Base-by-base conservation (phyloP, 164 flowering plant species). In the Vitis rotundifolia region DNA sequence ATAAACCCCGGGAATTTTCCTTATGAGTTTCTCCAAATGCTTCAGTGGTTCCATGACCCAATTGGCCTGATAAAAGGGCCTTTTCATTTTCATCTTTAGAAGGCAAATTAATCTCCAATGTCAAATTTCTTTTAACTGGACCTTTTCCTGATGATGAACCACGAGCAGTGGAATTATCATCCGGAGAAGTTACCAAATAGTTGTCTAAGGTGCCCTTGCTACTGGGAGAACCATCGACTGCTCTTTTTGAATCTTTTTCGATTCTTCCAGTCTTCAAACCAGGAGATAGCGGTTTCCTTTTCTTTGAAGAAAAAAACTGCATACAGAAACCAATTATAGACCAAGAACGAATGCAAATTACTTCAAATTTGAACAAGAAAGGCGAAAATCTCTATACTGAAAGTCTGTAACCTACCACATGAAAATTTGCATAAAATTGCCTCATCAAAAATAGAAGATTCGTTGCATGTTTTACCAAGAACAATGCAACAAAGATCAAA, bases 221-320 rank as follows among this genome's bases (percentile, higher is more conserved):
- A 68, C 84, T 77, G 14, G 97, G 97, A 52, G 95, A 91, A n/a
- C 79, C 84, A 63, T 81, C 85, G 11, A 65, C 59, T 11, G 51
- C 54, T 15, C 1, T 57, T 68, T 66, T 85, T 2, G 70, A 73
- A 77, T 78, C 81, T 63, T 77, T 84, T 15, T 79, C 86, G 22
- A 13, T 26, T 73, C 76, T 80, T 72, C 74, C 81, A 12, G 81
- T 71, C 73, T 87, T 88, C 47, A 66, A 56, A 64, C 58, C 28
- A 11, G 94, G 94, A 12, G 96, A 86, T 16, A 52, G 1, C 19
- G 78, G 15, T 76, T 87, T 89, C 82, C 84, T 90, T 75, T 95
- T 95, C 85, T 77, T 92, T 8, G 92, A 80, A 63, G 84, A 67
- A 63, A 76, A 95, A 71, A 91, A 95, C 99, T 94, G 87, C 19